Evolutionary conservation across 805 yeast genomes (phyloP).

Genomic region (Scheffersomyces stipitis): DNA sequence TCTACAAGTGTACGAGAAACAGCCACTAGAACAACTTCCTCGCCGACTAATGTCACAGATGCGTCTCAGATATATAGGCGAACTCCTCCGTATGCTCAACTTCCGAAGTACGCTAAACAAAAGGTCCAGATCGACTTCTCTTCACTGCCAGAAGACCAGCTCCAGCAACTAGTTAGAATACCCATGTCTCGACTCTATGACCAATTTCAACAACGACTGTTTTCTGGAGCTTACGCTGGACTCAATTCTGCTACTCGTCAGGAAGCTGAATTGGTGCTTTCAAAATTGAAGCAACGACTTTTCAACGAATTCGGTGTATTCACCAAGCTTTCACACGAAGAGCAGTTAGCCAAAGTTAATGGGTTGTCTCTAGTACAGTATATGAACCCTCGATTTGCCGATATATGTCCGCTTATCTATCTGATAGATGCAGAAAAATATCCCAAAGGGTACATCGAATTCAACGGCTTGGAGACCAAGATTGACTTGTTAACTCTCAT

Average conservation of each 20-base stretch:
- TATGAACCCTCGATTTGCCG: constrained; percentile 27
- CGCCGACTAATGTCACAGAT: too few species aligned
- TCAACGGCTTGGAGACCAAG: constrained; percentile 15
- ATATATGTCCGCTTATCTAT: constrained; percentile 17
- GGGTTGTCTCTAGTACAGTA: constrained; percentile 6
- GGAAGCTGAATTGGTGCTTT: neutral
- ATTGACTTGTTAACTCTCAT: constrained; percentile 20
- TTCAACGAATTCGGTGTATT: neutral
- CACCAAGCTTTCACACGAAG: neutral
- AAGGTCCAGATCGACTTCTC: neutral
- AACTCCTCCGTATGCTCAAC: too few species aligned
- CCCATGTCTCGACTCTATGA: neutral
- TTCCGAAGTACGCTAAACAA: too few species aligned
- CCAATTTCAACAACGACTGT: neutral
- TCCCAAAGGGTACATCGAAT: constrained; percentile 20
- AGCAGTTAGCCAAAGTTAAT: neutral
- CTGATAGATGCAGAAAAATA: constrained; percentile 14
- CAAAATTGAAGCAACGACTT: neutral
- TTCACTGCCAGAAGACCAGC: neutral
- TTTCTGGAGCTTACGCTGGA: neutral
- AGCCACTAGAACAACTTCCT: too few species aligned
- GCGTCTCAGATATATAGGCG: too few species aligned
- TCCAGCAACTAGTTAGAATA: neutral
- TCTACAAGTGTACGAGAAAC: too few species aligned
- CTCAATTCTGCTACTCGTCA: neutral